Percentiles rank a stretch among this genome's conserved stretches.
These are phyloP conservation scores for Erythrophleum ivorense DNA, from an alignment of 331 rosid species.

Conservation along the genomic window DNA sequence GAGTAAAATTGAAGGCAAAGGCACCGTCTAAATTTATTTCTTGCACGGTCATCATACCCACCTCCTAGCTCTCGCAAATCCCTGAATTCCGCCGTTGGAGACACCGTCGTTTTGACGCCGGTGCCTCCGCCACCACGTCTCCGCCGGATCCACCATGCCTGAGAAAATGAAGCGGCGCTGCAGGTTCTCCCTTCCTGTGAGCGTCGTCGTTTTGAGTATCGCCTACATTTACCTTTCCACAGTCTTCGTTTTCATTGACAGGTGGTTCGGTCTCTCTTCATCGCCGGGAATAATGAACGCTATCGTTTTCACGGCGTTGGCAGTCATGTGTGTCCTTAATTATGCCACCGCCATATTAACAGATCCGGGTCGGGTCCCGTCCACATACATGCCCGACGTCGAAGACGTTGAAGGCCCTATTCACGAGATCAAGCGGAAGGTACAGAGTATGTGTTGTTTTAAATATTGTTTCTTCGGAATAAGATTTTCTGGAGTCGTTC, in stretches of 20 bases:
- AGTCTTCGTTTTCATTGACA: constrained; percentile 77
- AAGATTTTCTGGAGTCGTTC: not conserved
- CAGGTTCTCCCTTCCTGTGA: constrained; percentile 65
- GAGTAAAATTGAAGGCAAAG: constrained; percentile 47
- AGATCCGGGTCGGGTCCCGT: constrained; percentile 94
- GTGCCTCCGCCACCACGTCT: constrained; percentile 51
- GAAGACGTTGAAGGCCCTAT: constrained; percentile 69
- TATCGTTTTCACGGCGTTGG: constrained; percentile 71
- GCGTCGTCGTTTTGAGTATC: constrained; percentile 66
- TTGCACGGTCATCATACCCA: not conserved
- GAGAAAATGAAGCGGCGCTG: constrained; percentile 55
- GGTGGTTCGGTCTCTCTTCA: constrained; percentile 86
- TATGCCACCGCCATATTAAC: constrained; percentile 60
- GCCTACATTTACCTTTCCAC: constrained; percentile 74
- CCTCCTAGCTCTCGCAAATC: constrained; percentile 2
- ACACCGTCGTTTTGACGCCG: constrained; percentile 83
- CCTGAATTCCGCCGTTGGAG: constrained; percentile 41
- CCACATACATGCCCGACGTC: constrained; percentile 76
- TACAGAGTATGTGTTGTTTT: constrained; percentile 34
- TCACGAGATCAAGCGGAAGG: constrained; percentile 99
- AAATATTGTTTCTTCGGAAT: not conserved
- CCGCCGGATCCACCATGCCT: constrained; percentile 22
- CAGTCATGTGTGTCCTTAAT: constrained; percentile 59
- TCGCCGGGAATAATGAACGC: constrained; percentile 90
- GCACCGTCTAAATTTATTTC: constrained; percentile 41